These are phyloP conservation scores for Ascomycota sp. DNA, from an alignment of 2,329 filamentous ascomycete species.

Conservation along the genomic window DNA sequence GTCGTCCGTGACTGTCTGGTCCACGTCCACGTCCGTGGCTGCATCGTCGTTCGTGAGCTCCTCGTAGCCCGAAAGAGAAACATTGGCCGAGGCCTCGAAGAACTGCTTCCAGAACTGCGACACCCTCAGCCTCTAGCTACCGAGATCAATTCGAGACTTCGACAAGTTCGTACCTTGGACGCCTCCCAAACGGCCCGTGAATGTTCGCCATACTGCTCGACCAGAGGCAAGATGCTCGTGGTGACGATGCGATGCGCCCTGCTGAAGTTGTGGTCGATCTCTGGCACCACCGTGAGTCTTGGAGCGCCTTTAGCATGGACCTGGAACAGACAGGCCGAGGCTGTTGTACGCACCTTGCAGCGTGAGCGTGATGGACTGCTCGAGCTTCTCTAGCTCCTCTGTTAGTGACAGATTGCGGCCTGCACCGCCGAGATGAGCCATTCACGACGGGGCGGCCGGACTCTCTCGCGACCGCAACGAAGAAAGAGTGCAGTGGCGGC, in stretches of 20 bases:
- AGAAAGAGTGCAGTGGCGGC: too few relatives aligned
- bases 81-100: conserved; percentile 95
- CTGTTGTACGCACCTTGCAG: conserved; percentile 47
- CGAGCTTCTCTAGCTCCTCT: conserved; percentile 85
- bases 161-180: conserved; percentile 45
- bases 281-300: conserved; percentile 20
- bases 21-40: conserved; percentile 13
- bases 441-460: conserved; percentile 7
- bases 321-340: conserved; percentile 1
- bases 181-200: conserved; percentile 92
- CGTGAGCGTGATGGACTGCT: conserved; percentile 91
- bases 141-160: neutral
- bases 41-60: conserved; percentile 54
- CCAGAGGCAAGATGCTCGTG: conserved; percentile 73
- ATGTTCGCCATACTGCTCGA: conserved; percentile 88
- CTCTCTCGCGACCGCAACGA: too few relatives aligned
- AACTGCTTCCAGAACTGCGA: conserved; percentile 96
- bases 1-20: conserved; percentile 16
- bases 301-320: conserved; percentile 34
- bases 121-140: neutral
- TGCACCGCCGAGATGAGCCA: conserved; percentile 28
- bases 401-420: conserved; percentile 54
- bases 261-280: conserved; percentile 98
- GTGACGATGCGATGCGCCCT: conserved; percentile 93
- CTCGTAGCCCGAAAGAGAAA: conserved; percentile 87